phyloP scores from a whole-genome alignment of 495 filamentous ascomycete genomes.

The Paragyromitra xinjiangensis region DNA sequence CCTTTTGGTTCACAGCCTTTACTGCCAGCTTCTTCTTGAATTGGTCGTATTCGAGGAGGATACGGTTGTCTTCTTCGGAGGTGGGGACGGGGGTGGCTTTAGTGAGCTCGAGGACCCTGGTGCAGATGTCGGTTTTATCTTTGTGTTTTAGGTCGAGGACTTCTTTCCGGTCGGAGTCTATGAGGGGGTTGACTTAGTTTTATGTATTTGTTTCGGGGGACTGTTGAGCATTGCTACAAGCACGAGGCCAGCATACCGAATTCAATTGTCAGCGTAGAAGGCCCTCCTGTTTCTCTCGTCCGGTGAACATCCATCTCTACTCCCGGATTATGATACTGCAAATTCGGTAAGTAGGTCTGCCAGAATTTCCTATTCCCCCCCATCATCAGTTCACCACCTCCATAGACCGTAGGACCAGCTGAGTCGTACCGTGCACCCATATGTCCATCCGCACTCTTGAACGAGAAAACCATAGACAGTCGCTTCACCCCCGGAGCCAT shows the following conservation, averaged over 20 bases:
- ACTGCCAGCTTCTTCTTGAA: conserved; percentile 63
- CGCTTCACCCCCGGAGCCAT: conserved; percentile 81
- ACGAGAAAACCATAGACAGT: conserved; percentile 83
- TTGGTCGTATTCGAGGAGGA: conserved; percentile 69
- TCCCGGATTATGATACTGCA: conserved; percentile 93
- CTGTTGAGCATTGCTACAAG: neutral
- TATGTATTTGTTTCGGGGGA: neutral
- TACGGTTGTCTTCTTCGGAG: conserved; percentile 68
- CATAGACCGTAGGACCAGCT: neutral
- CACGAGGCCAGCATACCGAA: conserved; percentile 63
- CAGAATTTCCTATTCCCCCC: conserved; percentile 76
- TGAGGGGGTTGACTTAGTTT: neutral
- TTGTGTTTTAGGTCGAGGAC: conserved; percentile 72
- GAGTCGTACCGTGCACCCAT: conserved; percentile 76
- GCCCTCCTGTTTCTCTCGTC: conserved; percentile 65
- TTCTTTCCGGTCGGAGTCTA: conserved; percentile 50
- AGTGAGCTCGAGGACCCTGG: conserved; percentile 72
- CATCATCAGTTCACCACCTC: conserved; percentile 15
- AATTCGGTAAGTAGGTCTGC: conserved; percentile 77
- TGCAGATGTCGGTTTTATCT: conserved; percentile 71
- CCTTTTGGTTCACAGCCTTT: conserved; percentile 69
- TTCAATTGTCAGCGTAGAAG: conserved; percentile 78
- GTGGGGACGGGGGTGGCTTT: conserved; percentile 69
- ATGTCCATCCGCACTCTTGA: conserved; percentile 72
- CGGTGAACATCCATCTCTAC: conserved; percentile 83